phyloP scores from a whole-genome alignment of 73 alveolate genomes.

The Paraurostyla sp. region DNA sequence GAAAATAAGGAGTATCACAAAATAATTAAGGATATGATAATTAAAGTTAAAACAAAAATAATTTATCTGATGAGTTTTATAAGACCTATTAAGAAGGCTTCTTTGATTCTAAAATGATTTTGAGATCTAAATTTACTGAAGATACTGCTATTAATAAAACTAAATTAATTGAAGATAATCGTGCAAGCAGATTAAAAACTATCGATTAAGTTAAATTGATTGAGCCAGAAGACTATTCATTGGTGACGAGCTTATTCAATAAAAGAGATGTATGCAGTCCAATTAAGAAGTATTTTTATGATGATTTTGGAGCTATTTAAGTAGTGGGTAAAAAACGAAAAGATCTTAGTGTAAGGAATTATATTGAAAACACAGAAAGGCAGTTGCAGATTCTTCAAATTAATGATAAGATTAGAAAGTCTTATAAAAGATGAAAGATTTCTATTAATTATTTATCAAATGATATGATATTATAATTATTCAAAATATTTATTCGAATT shows the following conservation, averaged over 20 bases:
- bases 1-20: background rate
- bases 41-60: background rate
- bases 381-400: too few species aligned
- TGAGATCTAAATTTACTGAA: background rate
- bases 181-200: background rate
- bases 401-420: background rate
- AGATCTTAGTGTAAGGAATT: background rate
- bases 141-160: background rate
- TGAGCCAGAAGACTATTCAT: background rate
- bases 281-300: conserved; percentile 18
- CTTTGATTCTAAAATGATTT: background rate
- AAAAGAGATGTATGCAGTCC: background rate
- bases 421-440: too few species aligned
- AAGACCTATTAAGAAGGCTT: conserved; percentile 25
- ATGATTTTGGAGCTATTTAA: background rate
- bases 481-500: too few species aligned
- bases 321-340: background rate
- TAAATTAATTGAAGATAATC: background rate
- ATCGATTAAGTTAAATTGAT: background rate
- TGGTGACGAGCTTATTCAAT: conserved; percentile 5
- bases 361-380: background rate
- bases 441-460: too few species aligned
- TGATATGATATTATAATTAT: too few species aligned
- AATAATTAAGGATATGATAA: background rate
- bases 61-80: background rate